These are phyloP conservation scores for Kazachstania taianensis DNA, from an alignment of 805 yeast genomes.

Conservation along the genomic window DNA sequence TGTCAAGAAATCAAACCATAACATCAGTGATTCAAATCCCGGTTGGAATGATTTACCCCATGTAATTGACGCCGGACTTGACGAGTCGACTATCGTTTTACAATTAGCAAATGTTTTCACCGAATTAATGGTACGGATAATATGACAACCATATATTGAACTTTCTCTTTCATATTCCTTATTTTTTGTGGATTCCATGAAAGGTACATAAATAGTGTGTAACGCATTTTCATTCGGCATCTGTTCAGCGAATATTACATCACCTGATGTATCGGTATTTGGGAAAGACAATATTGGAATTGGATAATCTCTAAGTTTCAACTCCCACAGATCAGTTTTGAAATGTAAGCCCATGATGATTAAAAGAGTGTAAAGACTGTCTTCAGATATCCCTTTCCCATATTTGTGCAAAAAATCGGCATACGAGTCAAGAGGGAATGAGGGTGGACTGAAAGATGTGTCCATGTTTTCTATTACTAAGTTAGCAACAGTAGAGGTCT, in stretches of 20 bases:
- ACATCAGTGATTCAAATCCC: conserved; percentile 49
- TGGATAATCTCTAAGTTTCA: conserved; percentile 45
- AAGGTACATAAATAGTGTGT: conserved; percentile 45
- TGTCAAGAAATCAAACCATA: conserved; percentile 55
- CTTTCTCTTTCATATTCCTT: conserved; percentile 31
- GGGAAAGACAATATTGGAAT: conserved; percentile 46
- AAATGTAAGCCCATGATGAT: conserved; percentile 41
- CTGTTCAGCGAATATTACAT: conserved; percentile 50
- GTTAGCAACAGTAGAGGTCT: conserved; percentile 21
- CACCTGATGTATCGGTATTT: conserved; percentile 33
- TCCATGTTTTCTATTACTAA: conserved; percentile 17
- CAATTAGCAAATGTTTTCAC: conserved; percentile 47
- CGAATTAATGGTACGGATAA: conserved; percentile 55
- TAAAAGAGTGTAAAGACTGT: conserved; percentile 43
- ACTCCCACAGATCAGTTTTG: conserved; percentile 33
- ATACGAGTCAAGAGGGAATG: conserved; percentile 22
- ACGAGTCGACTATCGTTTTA: conserved; percentile 36
- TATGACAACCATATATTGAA: conserved; percentile 46
- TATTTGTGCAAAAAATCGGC: conserved; percentile 30
- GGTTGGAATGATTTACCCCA: conserved; percentile 61
- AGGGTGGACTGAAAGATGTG: conserved; percentile 23
- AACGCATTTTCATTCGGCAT: conserved; percentile 36
- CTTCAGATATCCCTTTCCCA: conserved; percentile 46
- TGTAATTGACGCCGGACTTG: conserved; percentile 40
- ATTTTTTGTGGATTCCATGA: conserved; percentile 39